Conservation (phyloP, 73 alveolate species). For the Uronychia setigera region DNA sequence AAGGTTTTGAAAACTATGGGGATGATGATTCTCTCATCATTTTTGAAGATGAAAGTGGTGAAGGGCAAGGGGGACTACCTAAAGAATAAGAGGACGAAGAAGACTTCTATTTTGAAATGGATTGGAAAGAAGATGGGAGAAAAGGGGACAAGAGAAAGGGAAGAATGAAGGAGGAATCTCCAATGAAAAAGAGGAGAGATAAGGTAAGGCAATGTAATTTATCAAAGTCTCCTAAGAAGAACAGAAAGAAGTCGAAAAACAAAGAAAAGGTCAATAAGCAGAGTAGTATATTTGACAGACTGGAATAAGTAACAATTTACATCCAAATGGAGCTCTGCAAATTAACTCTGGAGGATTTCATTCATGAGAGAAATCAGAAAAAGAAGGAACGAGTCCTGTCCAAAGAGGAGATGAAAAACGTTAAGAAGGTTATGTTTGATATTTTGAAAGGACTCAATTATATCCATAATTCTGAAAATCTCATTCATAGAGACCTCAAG, state of each 20-base stretch:
- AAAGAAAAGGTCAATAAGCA: background rate
- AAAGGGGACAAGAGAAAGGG: background rate
- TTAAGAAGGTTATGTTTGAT: conserved; percentile 46
- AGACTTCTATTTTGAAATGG: background rate
- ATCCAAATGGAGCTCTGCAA: conserved; percentile 1
- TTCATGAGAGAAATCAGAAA: background rate
- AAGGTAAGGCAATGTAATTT: background rate
- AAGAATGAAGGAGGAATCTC: background rate
- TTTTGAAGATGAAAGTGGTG: background rate
- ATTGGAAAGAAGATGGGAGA: background rate
- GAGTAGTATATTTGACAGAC: background rate
- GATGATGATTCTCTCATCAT: background rate
- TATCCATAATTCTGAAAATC: conserved; percentile 60
- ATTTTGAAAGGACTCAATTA: conserved; percentile 76
- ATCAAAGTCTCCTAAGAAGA: background rate
- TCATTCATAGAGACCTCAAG: conserved; percentile 89
- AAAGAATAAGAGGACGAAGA: background rate
- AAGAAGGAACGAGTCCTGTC: background rate
- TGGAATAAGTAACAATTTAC: background rate
- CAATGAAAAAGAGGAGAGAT: background rate
- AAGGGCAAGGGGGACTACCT: background rate
- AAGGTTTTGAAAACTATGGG: background rate
- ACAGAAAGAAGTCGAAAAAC: background rate
- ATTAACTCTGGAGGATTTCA: background rate
- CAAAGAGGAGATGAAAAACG: conserved; percentile 1